phyloP scores from a whole-genome alignment of 805 yeast genomes.

The Cyberlindnera maritima region DNA sequence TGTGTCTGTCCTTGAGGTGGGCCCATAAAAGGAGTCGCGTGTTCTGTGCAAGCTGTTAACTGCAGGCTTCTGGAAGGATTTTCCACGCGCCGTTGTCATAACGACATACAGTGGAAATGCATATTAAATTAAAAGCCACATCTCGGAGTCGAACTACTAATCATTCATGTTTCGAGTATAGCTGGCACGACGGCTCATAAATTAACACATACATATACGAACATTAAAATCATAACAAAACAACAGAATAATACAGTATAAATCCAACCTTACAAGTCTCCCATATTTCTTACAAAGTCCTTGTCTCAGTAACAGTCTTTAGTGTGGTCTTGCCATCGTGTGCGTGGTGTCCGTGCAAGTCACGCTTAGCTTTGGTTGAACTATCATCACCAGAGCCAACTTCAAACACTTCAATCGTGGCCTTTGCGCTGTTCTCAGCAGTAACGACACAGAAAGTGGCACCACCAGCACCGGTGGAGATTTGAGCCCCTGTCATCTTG shows the following conservation, averaged over 20 bases:
- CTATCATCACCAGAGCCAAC: slow-evolving; percentile 20
- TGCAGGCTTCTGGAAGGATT: neutral
- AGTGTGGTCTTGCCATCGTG: slow-evolving; percentile 4
- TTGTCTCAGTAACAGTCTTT: neutral
- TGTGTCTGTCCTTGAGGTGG: no score
- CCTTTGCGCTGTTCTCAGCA: slow-evolving; percentile 59
- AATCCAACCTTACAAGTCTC: no score
- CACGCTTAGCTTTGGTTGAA: slow-evolving; percentile 10
- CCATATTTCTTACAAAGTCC: neutral
- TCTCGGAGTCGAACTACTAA: no score
- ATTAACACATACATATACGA: no score
- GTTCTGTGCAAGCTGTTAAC: no score
- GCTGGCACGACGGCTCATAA: no score
- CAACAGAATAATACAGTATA: no score
- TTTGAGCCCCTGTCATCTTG: slow-evolving; percentile 41
- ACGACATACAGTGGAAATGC: neutral
- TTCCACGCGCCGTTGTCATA: neutral
- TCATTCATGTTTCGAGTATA: no score
- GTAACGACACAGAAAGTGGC: slow-evolving; percentile 86
- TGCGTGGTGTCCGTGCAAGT: slow-evolving; percentile 8
- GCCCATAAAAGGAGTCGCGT: no score
- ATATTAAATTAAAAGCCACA: no score
- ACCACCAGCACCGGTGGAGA: slow-evolving; percentile 55
- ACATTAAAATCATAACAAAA: no score
- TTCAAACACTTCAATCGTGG: slow-evolving; percentile 69